Evolutionary conservation across 352 stramenopile genomes (phyloP).

Genomic region (Phytophthora citrophthora): DNA sequence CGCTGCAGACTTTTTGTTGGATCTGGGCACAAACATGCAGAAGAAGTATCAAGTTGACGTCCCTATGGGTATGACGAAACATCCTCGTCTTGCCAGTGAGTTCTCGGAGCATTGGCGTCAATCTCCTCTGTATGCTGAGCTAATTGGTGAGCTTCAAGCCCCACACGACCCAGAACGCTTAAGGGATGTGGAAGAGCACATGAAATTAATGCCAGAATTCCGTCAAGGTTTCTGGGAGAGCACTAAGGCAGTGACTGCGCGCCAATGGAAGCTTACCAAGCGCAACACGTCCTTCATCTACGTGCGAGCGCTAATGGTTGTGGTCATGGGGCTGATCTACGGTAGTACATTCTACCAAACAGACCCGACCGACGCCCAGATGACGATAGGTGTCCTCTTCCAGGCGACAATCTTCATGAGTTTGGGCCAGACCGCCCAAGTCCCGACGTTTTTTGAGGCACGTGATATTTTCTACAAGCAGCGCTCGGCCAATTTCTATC

Average conservation of each 20-base stretch:
- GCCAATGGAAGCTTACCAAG: constrained; percentile 53
- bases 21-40: constrained; percentile 54
- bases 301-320: constrained; percentile 37
- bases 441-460: constrained; percentile 76
- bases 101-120: constrained; percentile 31
- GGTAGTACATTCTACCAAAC: constrained; percentile 55
- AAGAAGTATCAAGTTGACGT: constrained; percentile 39
- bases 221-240: constrained; percentile 29
- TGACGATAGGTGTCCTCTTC: constrained; percentile 83
- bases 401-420: constrained; percentile 78
- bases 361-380: constrained; percentile 40
- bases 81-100: constrained; percentile 31
- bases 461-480: constrained; percentile 87
- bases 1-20: constrained; percentile 59
- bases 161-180: constrained; percentile 12
- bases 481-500: constrained; percentile 78
- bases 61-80: constrained; percentile 7
- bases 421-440: constrained; percentile 69
- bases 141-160: constrained; percentile 9
- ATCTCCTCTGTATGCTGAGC: constrained; percentile 4
- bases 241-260: constrained; percentile 39
- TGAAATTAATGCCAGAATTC: constrained; percentile 63
- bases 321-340: constrained; percentile 59
- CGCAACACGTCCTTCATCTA: constrained; percentile 48
- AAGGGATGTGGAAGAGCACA: constrained; percentile 63